Base-by-base conservation (phyloP, 2,329 filamentous ascomycete genomes). In the Monosporascus sp. region DNA sequence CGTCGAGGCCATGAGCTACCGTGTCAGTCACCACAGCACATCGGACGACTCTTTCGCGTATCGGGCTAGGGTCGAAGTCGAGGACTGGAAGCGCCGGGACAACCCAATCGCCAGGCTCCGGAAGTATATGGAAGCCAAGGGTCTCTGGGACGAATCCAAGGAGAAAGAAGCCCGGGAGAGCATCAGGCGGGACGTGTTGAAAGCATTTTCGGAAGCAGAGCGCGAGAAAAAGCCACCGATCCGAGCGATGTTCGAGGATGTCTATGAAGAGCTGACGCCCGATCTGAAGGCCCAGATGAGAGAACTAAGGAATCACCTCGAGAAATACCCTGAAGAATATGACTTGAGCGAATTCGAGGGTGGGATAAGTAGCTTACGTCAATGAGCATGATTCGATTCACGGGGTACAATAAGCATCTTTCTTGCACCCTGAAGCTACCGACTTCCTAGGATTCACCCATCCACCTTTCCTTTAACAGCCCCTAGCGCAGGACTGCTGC, bases 1-100 rank as follows among this genome's bases (percentile, higher is more conserved):
- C 7, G 87, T 99, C 41, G 94, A 99, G 73, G 91, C 91, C 52
- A 96, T 99, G 89, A 93, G 89, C 24, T 99, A 99, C 73, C 91
- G 94, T n/a, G 92, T 97, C 44, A 93, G 89, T 7, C 91, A 99
- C 68, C 94, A 99, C 74, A 96, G 91, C 71, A 99, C 94, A 1
- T 94, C 89, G 0, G 94, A 99, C 67, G 94, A 99, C 72, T 94
- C 89, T 26, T 99, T 97, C 65, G 94, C 94, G 0, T 99, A 99
- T 74, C 88, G 94, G 8, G 91, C 92, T 1, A 85, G 88, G 26
- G 86, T 97, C 1, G 94, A 99, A 67, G 94, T 99, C 70, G 91
- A 96, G 68, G 90, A 96, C 68, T 96, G 91, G 91, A 96, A 95
- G 71, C 79, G 91, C 0, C 78, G 91, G 14, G 92, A 96, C 66